Percentiles rank a stretch among this genome's conserved stretches.
Conservation (phyloP, 1,284 basidiomycete species). For the Sutorius eximius region DNA sequence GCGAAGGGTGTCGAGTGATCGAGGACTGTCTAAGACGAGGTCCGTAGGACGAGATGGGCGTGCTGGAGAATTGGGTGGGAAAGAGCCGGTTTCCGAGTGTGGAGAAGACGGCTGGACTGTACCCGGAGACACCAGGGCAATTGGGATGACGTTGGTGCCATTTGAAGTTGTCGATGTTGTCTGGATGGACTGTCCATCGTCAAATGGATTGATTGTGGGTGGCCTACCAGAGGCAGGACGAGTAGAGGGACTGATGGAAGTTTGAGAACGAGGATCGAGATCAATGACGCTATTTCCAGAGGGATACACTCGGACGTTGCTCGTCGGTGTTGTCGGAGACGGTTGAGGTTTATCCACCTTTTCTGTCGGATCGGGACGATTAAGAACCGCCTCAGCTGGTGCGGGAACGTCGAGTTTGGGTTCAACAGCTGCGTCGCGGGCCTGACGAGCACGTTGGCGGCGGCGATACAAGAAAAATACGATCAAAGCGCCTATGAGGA, state of each 20-base stretch:
- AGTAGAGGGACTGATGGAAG: conserved; percentile 33
- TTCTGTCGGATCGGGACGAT: conserved; percentile 73
- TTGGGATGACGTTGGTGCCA: conserved; percentile 81
- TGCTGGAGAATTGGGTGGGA: conserved; percentile 44
- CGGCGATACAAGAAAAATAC: conserved; percentile 68
- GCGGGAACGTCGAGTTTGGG: conserved; percentile 65
- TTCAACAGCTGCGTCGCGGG: conserved; percentile 36
- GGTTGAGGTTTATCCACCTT: conserved; percentile 62
- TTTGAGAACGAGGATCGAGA: conserved; percentile 53
- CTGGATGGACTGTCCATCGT: conserved; percentile 73
- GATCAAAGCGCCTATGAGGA: conserved; percentile 50
- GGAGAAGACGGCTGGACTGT: conserved; percentile 36
- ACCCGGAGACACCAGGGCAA: conserved; percentile 71
- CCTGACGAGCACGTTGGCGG: conserved; percentile 35
- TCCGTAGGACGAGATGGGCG: conserved; percentile 66
- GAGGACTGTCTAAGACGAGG: conserved; percentile 59
- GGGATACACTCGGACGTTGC: conserved; percentile 49
- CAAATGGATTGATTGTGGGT: conserved; percentile 65
- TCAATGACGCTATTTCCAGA: conserved; percentile 53
- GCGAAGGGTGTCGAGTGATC: conserved; percentile 53
- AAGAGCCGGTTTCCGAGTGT: conserved; percentile 25
- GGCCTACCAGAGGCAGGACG: conserved; percentile 17
- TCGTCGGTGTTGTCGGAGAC: conserved; percentile 27
- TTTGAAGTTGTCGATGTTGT: conserved; percentile 68
- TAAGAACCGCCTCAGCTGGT: conserved; percentile 71